These are phyloP conservation scores for Castanospermum australe DNA, from an alignment of 306 rosid species.

Conservation along the genomic window DNA sequence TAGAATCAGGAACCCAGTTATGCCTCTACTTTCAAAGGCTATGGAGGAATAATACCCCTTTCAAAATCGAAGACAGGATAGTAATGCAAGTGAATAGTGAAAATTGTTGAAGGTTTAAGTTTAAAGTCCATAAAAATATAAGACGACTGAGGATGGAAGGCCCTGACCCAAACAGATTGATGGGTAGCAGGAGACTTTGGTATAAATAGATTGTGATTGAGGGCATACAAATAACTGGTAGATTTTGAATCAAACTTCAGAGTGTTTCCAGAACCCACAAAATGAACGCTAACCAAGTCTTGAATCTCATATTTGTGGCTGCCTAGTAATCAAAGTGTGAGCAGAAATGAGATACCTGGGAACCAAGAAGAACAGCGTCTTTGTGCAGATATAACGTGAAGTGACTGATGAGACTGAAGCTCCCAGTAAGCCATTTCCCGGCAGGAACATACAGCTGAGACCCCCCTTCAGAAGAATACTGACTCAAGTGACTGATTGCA, in stretches of 20 bases:
- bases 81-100: not conserved
- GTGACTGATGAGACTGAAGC: slow-evolving; percentile 73
- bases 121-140: not conserved
- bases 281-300: not conserved
- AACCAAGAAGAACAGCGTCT: slow-evolving; percentile 77
- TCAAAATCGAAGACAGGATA: not conserved
- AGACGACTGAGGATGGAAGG: not conserved
- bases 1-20: not conserved
- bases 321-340: not conserved
- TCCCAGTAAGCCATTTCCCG: slow-evolving; percentile 85
- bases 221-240: not conserved
- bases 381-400: slow-evolving; percentile 61
- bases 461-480: slow-evolving; percentile 57
- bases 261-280: not conserved
- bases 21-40: not conserved
- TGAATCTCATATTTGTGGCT: not conserved
- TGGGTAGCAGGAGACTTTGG: not conserved
- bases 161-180: not conserved
- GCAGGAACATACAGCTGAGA: slow-evolving; percentile 70
- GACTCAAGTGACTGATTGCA: slow-evolving; percentile 55
- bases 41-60: not conserved
- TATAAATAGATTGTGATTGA: not conserved
- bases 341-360: slow-evolving; percentile 51
- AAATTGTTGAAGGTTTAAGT: not conserved
- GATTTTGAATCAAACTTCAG: too few relatives aligned